These are phyloP conservation scores for Ogataea wickerhamii DNA, from an alignment of 805 yeast genomes.

Conservation along the genomic window DNA sequence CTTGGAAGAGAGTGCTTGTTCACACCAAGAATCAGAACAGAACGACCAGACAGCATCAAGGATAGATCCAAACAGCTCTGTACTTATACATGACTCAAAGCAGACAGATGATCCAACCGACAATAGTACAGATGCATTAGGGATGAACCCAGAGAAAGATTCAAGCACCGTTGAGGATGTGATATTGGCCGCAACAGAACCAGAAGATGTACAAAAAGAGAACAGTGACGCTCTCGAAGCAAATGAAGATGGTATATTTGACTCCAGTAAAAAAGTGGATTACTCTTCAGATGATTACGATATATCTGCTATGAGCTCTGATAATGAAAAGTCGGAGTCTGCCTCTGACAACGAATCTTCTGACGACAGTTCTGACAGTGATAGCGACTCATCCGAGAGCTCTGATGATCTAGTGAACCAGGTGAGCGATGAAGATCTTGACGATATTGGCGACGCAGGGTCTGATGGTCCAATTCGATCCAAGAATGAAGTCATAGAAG, in stretches of 20 bases:
- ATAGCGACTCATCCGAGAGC: conserved; percentile 6
- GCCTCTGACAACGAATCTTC: conserved; percentile 23
- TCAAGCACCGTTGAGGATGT: conserved; percentile 3
- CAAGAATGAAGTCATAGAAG: conserved; percentile 71
- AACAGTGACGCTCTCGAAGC: conserved; percentile 1
- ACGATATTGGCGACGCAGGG: conserved; percentile 21
- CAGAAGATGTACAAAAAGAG: not conserved
- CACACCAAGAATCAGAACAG: too few species aligned
- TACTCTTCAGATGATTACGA: conserved; percentile 25
- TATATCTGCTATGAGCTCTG: conserved; percentile 5
- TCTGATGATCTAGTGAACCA: conserved; percentile 21
- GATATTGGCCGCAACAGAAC: not conserved
- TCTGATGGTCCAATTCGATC: conserved; percentile 68
- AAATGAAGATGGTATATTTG: conserved; percentile 16
- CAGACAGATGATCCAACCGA: too few species aligned
- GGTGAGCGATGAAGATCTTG: conserved; percentile 19
- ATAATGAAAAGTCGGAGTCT: conserved; percentile 18
- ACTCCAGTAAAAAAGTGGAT: conserved; percentile 14
- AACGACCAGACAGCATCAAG: too few species aligned
- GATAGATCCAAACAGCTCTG: too few species aligned
- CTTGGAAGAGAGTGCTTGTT: too few species aligned
- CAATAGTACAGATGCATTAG: too few species aligned
- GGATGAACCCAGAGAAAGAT: too few species aligned
- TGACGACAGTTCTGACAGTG: conserved; percentile 13
- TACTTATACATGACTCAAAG: too few species aligned